Evolutionary conservation across 805 yeast species (phyloP), one percentile per base, ranked within the genome.

Genomic region (Kuraishia ogatae): DNA sequence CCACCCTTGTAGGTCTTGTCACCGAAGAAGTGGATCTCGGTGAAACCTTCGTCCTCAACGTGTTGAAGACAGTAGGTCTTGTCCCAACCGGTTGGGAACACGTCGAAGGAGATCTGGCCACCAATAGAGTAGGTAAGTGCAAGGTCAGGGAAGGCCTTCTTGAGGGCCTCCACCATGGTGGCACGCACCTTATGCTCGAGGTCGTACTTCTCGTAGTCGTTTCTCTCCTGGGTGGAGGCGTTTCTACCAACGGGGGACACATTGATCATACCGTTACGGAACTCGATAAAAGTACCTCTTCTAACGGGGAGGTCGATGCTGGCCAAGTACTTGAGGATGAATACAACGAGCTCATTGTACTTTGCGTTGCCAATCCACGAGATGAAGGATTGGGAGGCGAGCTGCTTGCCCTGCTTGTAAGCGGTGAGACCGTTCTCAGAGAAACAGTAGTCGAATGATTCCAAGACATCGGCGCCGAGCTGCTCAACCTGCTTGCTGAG

Each of bases 71-170:
- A 89, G 79, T 93, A 94, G 59, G 99, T 94, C 83, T 94, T 94
- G 76, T 94, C 99, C 99, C 99, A 94, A 69, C 99, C 99, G 60
- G 97, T 89, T 78, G 99, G 99, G 93, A 94, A 94, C 61, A 94
- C 98, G 68, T 94, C 99, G 67, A 94, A 94, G 39, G 98, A 93
- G 72, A 94, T 94, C 81, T 94, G 98, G 65, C 99, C 99, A 73
- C 99, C 99, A 62, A 94, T 94, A 57, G 99, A 94, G 82, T 87
- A 94, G 62, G 98, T 93, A 69, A 94, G 81, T 55, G 86, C 87
- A 66, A 78, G 78, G 73, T 92, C 93, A 56, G 93, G 73, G 80
- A 94, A 94, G 67, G 84, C 82, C 69, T 82, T 81, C 75, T 81
- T 88, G 69, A 94, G 81, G 54, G 96, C 97, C 54, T 74, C 76